These are phyloP conservation scores for Candida stauntonica DNA, from an alignment of 805 yeast species.

Conservation along the genomic window DNA sequence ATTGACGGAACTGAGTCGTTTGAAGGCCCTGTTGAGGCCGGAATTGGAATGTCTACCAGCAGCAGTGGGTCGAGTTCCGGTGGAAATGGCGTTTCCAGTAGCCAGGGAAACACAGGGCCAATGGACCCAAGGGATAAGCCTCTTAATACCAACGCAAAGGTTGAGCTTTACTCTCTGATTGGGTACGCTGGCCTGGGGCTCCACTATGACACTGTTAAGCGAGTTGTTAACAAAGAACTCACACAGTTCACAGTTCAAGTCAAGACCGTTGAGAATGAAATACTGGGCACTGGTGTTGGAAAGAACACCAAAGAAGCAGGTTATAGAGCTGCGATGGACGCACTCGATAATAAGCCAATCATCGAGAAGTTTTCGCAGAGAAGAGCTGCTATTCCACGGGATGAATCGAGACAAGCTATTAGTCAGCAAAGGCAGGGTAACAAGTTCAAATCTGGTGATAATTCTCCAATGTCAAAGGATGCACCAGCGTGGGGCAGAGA, in stretches of 20 bases:
- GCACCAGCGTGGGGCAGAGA: slow-evolving; percentile 4
- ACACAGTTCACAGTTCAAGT: slow-evolving; percentile 61
- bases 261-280: slow-evolving; percentile 53
- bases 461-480: too few species aligned
- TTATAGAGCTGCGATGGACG: slow-evolving; percentile 77
- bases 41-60: slow-evolving; percentile 6
- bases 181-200: slow-evolving; percentile 72
- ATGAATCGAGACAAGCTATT: slow-evolving; percentile 12
- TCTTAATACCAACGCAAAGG: slow-evolving; percentile 66
- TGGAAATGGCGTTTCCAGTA: neutral
- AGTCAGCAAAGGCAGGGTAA: too few species aligned
- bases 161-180: slow-evolving; percentile 68
- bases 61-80: neutral
- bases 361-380: slow-evolving; percentile 60
- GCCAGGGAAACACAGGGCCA: too few species aligned
- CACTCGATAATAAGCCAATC: slow-evolving; percentile 51
- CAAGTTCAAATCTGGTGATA: too few species aligned
- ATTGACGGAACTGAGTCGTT: slow-evolving; percentile 5
- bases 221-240: slow-evolving; percentile 30
- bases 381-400: slow-evolving; percentile 51
- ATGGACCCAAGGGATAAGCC: slow-evolving; percentile 13
- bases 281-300: slow-evolving; percentile 70
- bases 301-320: slow-evolving; percentile 74
- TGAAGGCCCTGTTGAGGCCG: slow-evolving; percentile 6
- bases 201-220: slow-evolving; percentile 41